Evolutionary conservation across 2,329 filamentous ascomycete species (phyloP), one percentile per base, ranked within the genome.

Genomic region (Neofusicoccum parvum): DNA sequence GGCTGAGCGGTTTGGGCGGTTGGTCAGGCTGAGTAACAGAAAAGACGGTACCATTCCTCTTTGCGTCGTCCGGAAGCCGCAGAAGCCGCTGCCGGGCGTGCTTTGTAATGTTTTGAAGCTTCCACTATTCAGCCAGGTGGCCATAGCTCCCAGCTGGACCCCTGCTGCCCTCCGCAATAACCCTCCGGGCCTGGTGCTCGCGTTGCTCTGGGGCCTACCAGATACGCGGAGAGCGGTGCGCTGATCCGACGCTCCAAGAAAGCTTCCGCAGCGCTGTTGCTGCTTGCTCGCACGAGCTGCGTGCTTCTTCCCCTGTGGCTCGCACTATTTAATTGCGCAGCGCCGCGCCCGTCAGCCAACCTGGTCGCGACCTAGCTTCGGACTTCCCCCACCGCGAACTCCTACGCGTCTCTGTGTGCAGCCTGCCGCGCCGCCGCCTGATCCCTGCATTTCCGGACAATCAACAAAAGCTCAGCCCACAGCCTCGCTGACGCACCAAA

Each of bases 381-480:
- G 56, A 60, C 56, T 60, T 53, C 56, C 56, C 56, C 54, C 54
- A 59, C 53, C 53, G n/a, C n/a, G 7, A 43, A 56, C 53, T 56
- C 53, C 53, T 54, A 39, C 53, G 53, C 53, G 53, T 17, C 53
- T 39, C 37, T 39, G 11, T 32, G 36, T 39, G 15, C 34, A 15
- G 20, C 15, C 3, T 27, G 9, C 14, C 23, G 23, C 23, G 23
- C 23, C 23, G 23, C 53, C 15, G n/a, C n/a, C 27, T 7, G 11
- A 60, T 48, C 56, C 56, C 56, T 60, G 56, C 56, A 23, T 36
- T 15, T 49, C 56, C 56, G 43, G 32, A 46, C 32, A 59, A n/a
- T 34, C 48, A 60, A 60, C 56, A 60, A 60, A 60, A 60, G 7
- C 15, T 48, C 50, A 37, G 23, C 54, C 41, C 32, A 32, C 51